Percentiles rank a stretch among this genome's conserved stretches.
phyloP scores from a whole-genome alignment of 345 rosid species.

The Gossypium bickii region DNA sequence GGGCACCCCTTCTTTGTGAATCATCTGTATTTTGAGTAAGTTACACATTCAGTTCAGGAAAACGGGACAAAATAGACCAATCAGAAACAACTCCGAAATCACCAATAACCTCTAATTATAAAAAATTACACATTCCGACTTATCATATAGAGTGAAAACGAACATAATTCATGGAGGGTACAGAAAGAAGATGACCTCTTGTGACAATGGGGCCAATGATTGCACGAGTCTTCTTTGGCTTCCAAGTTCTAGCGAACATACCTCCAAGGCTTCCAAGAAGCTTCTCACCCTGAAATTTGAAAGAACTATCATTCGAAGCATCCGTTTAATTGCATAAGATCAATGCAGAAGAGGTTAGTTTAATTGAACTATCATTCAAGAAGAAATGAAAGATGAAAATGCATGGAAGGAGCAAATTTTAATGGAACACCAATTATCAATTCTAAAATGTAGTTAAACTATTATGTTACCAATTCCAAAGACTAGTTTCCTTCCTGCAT shows the following conservation, averaged over 20 bases:
- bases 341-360: not conserved
- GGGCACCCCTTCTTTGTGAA: constrained; percentile 53
- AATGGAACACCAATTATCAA: not conserved
- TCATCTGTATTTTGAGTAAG: constrained; percentile 42
- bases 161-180: not conserved
- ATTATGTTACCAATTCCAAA: not conserved
- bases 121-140: not conserved
- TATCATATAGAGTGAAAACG: not conserved
- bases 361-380: not conserved
- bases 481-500: not conserved
- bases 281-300: constrained; percentile 81
- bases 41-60: not conserved
- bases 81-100: constrained; percentile 1
- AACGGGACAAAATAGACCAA: not conserved
- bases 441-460: not conserved
- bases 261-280: constrained; percentile 95
- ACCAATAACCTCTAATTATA: not conserved
- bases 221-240: constrained; percentile 74
- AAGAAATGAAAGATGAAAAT: not conserved
- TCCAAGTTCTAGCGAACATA: constrained; percentile 86
- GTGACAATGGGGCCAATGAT: constrained; percentile 64
- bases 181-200: constrained; percentile 41
- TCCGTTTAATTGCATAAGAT: constrained; percentile 1
- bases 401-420: not conserved
- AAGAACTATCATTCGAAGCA: constrained; percentile 12